Percentiles rank a stretch among this genome's conserved stretches.
Evolutionary conservation across 345 rosid genomes (phyloP).

Genomic region (Heritiera littoralis): DNA sequence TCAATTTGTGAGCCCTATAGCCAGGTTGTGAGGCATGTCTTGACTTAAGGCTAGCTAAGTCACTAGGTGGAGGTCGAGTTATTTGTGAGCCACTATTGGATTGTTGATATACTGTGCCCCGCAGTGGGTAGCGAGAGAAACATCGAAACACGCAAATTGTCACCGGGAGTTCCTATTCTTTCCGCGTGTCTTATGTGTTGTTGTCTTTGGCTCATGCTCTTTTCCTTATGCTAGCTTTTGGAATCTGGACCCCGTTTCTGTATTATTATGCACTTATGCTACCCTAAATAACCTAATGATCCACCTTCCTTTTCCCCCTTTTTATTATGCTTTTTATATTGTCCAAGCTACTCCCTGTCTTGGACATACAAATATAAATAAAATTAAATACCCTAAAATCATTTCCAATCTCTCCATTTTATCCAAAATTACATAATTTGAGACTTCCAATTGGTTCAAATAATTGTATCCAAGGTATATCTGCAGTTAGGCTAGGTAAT

Average conservation of each 20-base stretch:
- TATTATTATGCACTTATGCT: not conserved
- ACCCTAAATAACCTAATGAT: not conserved
- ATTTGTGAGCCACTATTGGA: not conserved
- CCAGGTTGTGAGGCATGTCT: conserved; percentile 8
- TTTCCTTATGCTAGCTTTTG: conserved; percentile 31
- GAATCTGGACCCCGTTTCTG: conserved; percentile 33
- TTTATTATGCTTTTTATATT: not conserved
- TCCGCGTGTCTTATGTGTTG: conserved; percentile 34
- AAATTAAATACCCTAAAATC: not conserved
- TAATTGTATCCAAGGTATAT: too few relatives aligned
- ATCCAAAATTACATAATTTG: not conserved
- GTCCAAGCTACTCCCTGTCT: not conserved
- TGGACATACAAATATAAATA: too few relatives aligned
- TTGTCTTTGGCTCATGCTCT: conserved; percentile 36
- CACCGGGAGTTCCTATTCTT: conserved; percentile 20
- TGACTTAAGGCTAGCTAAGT: not conserved
- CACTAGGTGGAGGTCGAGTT: not conserved
- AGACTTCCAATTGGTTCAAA: not conserved
- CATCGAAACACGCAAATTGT: conserved; percentile 31
- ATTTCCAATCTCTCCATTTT: not conserved
- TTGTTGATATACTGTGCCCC: conserved; percentile 15
- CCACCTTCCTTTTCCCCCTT: not conserved
- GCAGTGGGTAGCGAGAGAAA: conserved; percentile 19
- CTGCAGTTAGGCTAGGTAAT: too few relatives aligned
- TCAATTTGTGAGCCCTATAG: conserved; percentile 12